Evolutionary conservation across 140 eudicot species (phyloP).

Genomic region (Ambrosia hybrid): DNA sequence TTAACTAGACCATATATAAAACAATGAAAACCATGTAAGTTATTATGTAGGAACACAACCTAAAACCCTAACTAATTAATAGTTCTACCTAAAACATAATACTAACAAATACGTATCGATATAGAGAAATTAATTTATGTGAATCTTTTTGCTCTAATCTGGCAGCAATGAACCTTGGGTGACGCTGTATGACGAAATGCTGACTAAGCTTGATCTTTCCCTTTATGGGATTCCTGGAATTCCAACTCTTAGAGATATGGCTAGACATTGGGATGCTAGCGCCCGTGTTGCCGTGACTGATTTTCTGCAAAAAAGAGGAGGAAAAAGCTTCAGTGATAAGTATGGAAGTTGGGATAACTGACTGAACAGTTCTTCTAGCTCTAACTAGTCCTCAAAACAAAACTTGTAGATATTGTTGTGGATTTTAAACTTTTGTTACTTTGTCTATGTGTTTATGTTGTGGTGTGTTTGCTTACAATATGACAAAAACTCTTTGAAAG

Average conservation of each 20-base stretch:
- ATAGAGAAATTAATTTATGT: too few relatives aligned
- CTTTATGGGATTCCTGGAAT: constrained; percentile 29
- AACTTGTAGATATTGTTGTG: constrained; percentile 15
- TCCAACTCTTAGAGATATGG: constrained; percentile 40
- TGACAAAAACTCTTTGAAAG: background rate
- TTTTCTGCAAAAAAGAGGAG: constrained; percentile 30
- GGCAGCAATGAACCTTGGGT: constrained; percentile 31
- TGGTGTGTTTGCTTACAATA: constrained; percentile 20
- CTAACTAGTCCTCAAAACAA: constrained; percentile 1
- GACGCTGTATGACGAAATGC: constrained; percentile 30
- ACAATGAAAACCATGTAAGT: too few relatives aligned
- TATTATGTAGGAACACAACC: too few relatives aligned
- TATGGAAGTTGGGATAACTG: constrained; percentile 48
- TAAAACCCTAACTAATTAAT: too few relatives aligned
- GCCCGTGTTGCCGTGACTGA: constrained; percentile 38
- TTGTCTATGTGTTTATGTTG: background rate
- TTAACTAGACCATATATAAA: background rate
- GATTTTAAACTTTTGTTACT: constrained; percentile 1
- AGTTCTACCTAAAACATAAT: too few relatives aligned
- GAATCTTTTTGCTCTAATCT: background rate
- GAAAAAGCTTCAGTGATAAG: constrained; percentile 23
- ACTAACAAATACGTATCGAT: too few relatives aligned
- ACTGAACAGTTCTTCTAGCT: constrained; percentile 16
- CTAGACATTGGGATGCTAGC: constrained; percentile 48
- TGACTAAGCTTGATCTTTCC: constrained; percentile 15